Evolutionary conservation across 1,284 basidiomycete genomes (phyloP).

Genomic region (Schizopora paradoxa): DNA sequence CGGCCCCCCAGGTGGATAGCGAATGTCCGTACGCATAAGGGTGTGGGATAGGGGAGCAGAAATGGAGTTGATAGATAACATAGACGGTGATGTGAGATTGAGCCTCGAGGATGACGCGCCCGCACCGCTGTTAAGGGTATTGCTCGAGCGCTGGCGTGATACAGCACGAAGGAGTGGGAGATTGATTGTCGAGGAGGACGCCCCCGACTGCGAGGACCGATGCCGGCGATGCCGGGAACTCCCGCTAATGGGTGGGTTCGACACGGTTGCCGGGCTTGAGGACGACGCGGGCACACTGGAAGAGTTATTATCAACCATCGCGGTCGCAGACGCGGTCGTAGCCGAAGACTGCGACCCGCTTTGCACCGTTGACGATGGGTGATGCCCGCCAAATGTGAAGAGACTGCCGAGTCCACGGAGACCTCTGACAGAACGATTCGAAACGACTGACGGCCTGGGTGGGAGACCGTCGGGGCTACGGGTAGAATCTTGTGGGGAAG

Average conservation of each 20-base stretch:
- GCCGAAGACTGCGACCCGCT: background rate
- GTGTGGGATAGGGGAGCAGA: slow-evolving; percentile 48
- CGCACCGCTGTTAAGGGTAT: background rate
- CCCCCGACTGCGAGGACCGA: slow-evolving; percentile 28
- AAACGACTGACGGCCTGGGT: slow-evolving; percentile 8
- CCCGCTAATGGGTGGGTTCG: slow-evolving; percentile 13
- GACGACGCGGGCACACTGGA: background rate
- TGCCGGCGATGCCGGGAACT: slow-evolving; percentile 24
- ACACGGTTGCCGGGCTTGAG: slow-evolving; percentile 1
- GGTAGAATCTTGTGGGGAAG: slow-evolving; percentile 2
- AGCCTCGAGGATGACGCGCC: slow-evolving; percentile 19
- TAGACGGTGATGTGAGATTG: slow-evolving; percentile 35
- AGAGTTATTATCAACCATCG: slow-evolving; percentile 7
- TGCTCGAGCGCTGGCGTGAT: background rate
- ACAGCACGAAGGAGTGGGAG: slow-evolving; percentile 19
- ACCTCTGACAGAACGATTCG: slow-evolving; percentile 3
- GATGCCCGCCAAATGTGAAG: background rate
- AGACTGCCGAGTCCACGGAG: background rate
- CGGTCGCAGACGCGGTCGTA: background rate
- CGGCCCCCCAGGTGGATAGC: slow-evolving; percentile 42
- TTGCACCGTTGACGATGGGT: too few species aligned
- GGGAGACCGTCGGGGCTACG: slow-evolving; percentile 1
- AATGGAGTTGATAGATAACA: slow-evolving; percentile 41
- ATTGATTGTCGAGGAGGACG: slow-evolving; percentile 33
- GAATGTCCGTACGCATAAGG: slow-evolving; percentile 42